Conservation (phyloP, 495 filamentous ascomycete genomes). For the Penicillium waksmanii region DNA sequence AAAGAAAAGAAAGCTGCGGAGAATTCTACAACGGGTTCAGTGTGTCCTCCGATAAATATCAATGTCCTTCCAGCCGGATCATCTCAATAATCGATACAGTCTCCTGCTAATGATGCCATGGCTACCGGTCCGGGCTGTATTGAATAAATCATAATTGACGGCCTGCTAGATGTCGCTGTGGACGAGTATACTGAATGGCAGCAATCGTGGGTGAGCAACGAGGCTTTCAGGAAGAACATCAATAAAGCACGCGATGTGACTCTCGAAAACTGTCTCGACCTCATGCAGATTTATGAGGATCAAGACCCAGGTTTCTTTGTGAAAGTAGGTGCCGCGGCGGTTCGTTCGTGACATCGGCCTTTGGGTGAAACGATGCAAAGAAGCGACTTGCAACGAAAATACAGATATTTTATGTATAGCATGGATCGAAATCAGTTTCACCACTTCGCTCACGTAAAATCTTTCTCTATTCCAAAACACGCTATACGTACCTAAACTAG, state of each 20-base stretch:
- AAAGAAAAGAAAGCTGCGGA: constrained; percentile 10
- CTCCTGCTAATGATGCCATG: not conserved
- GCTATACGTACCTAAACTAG: no score
- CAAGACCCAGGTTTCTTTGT: constrained; percentile 13
- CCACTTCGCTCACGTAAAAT: no score
- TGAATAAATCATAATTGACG: constrained; percentile 9
- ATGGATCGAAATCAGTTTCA: no score
- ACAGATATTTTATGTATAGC: no score
- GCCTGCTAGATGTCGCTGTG: constrained; percentile 11
- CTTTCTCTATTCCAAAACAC: no score
- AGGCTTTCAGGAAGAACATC: constrained; percentile 12
- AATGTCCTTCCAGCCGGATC: not conserved
- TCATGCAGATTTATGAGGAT: constrained; percentile 11
- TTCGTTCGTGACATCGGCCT: constrained; percentile 7
- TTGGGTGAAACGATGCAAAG: no score
- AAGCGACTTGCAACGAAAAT: no score
- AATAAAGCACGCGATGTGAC: constrained; percentile 12
- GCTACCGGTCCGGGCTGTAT: not conserved
- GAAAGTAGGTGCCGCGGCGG: constrained; percentile 12
- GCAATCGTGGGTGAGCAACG: constrained; percentile 11
- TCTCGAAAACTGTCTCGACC: constrained; percentile 12
- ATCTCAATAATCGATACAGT: not conserved
- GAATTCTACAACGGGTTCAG: constrained; percentile 4
- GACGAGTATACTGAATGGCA: constrained; percentile 16
- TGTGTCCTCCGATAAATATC: constrained; percentile 7